phyloP scores from a whole-genome alignment of 176 grass and related monocot genomes.

The Eremochloa ophiuroides region DNA sequence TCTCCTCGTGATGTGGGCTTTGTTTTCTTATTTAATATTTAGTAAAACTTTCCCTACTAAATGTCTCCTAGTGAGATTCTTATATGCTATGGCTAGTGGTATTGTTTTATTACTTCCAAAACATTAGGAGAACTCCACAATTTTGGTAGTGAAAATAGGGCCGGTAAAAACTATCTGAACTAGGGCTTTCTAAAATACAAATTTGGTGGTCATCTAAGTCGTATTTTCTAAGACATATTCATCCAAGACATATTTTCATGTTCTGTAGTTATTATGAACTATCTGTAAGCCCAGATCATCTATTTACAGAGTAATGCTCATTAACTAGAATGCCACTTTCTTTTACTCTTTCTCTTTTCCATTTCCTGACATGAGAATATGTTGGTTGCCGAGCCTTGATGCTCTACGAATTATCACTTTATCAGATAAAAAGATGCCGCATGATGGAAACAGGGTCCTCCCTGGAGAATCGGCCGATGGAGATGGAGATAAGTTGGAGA shows the following conservation, averaged over 20 bases:
- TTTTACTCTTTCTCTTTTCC: neutral
- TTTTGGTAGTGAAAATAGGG: no score
- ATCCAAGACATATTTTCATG: neutral
- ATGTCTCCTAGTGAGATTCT: no score
- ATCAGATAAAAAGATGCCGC: slow-evolving; percentile 31
- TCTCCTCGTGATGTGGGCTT: no score
- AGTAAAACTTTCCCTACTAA: no score
- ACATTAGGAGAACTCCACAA: no score
- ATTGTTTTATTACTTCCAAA: no score
- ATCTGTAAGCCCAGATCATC: neutral
- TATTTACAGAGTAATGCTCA: neutral
- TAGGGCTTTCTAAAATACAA: no score
- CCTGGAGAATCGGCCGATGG: slow-evolving; percentile 10
- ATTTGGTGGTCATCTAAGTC: no score
- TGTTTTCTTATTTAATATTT: no score
- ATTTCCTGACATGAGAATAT: slow-evolving; percentile 16
- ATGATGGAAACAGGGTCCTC: slow-evolving; percentile 7
- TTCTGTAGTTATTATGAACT: neutral
- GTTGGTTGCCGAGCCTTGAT: neutral
- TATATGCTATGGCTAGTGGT: no score
- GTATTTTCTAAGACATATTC: no score
- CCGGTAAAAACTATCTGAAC: no score
- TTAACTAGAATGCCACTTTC: neutral
- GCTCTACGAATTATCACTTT: slow-evolving; percentile 14
- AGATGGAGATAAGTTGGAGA: slow-evolving; percentile 4